Conservation (phyloP, 2,329 filamentous ascomycete genomes). For the Paecilomyces sp. region DNA sequence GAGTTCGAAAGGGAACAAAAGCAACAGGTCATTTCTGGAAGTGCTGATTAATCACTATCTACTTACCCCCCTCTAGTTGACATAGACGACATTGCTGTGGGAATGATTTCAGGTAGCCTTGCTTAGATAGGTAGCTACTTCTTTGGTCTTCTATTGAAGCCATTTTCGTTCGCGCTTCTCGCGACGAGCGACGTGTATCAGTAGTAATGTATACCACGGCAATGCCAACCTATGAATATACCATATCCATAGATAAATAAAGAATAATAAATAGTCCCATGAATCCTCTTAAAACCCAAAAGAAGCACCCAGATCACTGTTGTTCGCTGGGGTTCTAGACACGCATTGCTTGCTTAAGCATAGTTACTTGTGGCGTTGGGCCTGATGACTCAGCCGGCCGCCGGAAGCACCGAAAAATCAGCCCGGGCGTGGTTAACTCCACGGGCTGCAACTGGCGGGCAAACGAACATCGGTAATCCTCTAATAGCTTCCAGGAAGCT, state of each 20-base stretch:
- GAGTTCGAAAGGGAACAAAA: not conserved
- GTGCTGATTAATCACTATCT: not conserved
- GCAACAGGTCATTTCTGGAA: not conserved
- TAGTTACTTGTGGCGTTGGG: not conserved
- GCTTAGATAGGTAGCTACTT: not conserved
- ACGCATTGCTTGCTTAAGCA: not conserved
- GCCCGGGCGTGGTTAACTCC: slow-evolving; percentile 6
- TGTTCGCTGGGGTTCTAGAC: slow-evolving; percentile 6
- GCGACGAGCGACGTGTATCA: not conserved
- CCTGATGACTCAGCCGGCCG: slow-evolving; percentile 25
- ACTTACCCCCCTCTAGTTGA: not conserved
- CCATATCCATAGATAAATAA: not conserved
- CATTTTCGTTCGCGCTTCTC: not conserved
- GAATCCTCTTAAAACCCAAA: not conserved
- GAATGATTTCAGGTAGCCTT: not conserved
- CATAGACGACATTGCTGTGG: not conserved
- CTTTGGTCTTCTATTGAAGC: not conserved
- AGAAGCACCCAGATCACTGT: slow-evolving; percentile 1
- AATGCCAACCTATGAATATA: not conserved
- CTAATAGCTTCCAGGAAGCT: slow-evolving; percentile 16
- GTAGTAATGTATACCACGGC: not conserved
- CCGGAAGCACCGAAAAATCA: slow-evolving; percentile 23
- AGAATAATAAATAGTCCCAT: no score
- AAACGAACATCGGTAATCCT: not conserved
- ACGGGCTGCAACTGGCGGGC: slow-evolving; percentile 1